Evolutionary conservation across 768 basidiomycete genomes (phyloP).

Genomic region (Agrocybe praecox): DNA sequence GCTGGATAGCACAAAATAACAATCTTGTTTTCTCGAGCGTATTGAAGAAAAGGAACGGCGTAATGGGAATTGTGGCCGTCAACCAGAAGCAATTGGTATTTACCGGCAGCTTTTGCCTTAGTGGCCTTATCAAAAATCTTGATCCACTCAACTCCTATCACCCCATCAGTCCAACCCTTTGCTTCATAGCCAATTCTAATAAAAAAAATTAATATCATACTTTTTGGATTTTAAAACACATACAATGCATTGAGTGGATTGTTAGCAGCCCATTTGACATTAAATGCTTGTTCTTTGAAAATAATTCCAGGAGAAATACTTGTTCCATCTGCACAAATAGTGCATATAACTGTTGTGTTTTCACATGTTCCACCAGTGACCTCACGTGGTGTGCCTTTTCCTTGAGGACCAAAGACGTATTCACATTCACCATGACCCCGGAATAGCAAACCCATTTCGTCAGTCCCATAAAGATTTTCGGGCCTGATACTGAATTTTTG

Average conservation of each 20-base stretch:
- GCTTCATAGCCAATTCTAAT: conserved; percentile 30
- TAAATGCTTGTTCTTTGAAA: conserved; percentile 37
- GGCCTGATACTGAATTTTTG: conserved; percentile 19
- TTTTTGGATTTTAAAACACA: conserved; percentile 15
- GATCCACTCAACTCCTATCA: conserved; percentile 38
- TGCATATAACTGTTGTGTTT: conserved; percentile 36
- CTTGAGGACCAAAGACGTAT: conserved; percentile 27
- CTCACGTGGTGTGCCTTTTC: conserved; percentile 29
- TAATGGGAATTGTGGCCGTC: conserved; percentile 51
- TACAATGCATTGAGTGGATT: conserved; percentile 43
- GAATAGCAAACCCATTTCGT: conserved; percentile 36
- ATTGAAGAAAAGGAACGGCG: conserved; percentile 31
- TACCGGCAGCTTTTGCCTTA: conserved; percentile 30
- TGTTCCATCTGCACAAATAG: conserved; percentile 42
- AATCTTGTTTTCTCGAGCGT: conserved; percentile 35
- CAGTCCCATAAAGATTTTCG: conserved; percentile 33
- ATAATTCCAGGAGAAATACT: conserved; percentile 37
- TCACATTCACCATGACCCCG: conserved; percentile 19
- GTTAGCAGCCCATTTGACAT: conserved; percentile 37
- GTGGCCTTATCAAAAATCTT: conserved; percentile 43
- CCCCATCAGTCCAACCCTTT: conserved; percentile 40
- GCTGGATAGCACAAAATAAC: conserved; percentile 37
- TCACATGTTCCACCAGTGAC: conserved; percentile 28
- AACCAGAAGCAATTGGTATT: conserved; percentile 35
- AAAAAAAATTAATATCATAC: conserved; percentile 3